Base-by-base conservation (phyloP, 208 protist species). In the Crithidia bombi region DNA sequence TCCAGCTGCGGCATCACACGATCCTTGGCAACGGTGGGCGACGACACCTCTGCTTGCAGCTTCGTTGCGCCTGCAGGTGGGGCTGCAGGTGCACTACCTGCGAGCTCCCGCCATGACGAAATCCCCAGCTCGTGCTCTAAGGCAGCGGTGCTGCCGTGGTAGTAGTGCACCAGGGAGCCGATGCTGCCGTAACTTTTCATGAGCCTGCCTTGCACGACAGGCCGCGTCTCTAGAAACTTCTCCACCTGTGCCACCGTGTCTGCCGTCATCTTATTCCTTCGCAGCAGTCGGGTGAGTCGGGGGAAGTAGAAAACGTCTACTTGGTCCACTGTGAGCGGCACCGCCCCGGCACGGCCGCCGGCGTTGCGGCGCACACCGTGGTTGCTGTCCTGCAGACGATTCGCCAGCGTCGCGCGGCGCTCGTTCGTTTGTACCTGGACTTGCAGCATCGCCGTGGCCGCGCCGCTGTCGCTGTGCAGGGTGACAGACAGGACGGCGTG, bases 391-490 rank as follows among this genome's bases (percentile, higher is more conserved):
- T 83, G 83, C 43, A 89, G 51, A 1, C 81, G 77, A 28, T 68
- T 57, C 2, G 72, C 75, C 35, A 89, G 46, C 10, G 68, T 63
- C 25, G 73, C 73, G n/a, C 86, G 84, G 15, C 84, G 83, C 63
- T 89, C 86, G 44, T 83, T 92, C n/a, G 89, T 94, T 58, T 78
- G 58, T 23, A 94, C 89, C 41, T 80, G 81, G 25, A 94, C 71
- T 33, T 83, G 82, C 66, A 92, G 79, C 44, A 86, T 81, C 15
- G 73, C 54, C 19, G 74, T 86, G 12, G 84, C 85, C 12, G 69
- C 78, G 0, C 71, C 76, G 23, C 68, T 56, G 28, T 82, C 76
- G n/a, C 73, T 56, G 65, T 57, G 51, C 17, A 81, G 61, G 43
- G 69, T 64, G 56, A 88, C 83, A 6, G 47, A 47, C 14, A 67